These are phyloP conservation scores for Karstenula rhodostoma DNA, from an alignment of 2,329 filamentous ascomycete species.

Conservation along the genomic window DNA sequence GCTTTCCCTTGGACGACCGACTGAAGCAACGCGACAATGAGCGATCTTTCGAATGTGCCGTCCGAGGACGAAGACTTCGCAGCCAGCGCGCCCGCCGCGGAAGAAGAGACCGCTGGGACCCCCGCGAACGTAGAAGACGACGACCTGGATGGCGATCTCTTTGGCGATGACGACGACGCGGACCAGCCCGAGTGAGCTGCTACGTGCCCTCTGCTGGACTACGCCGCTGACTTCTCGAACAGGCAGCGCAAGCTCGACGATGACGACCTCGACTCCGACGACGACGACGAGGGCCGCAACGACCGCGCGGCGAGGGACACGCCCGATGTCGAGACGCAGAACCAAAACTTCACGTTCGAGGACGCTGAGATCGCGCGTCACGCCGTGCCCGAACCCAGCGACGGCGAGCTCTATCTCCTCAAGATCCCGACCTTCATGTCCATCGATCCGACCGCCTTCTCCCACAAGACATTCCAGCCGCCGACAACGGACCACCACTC, in stretches of 20 bases:
- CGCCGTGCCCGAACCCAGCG: slow-evolving; percentile 72
- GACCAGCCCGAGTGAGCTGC: slow-evolving; percentile 39
- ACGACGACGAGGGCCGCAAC: slow-evolving; percentile 68
- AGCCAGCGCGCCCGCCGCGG: slow-evolving; percentile 40
- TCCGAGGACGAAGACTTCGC: slow-evolving; percentile 46
- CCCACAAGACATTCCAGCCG: slow-evolving; percentile 71
- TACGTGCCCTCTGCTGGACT: slow-evolving; percentile 29
- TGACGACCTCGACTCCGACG: slow-evolving; percentile 68
- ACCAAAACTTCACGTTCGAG: slow-evolving; percentile 66
- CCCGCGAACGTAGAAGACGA: slow-evolving; percentile 51
- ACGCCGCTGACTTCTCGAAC: slow-evolving; percentile 36
- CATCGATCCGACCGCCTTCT: slow-evolving; percentile 73
- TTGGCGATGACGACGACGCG: slow-evolving; percentile 50
- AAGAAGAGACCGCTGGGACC: slow-evolving; percentile 39
- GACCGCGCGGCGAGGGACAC: slow-evolving; percentile 62
- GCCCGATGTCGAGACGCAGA: slow-evolving; percentile 59
- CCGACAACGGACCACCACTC: slow-evolving; percentile 66
- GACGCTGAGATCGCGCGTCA: slow-evolving; percentile 74
- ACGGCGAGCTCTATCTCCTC: slow-evolving; percentile 75
- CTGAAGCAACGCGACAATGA: slow-evolving; percentile 40
- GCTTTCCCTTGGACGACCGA: background rate
- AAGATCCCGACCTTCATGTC: slow-evolving; percentile 77
- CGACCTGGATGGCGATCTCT: slow-evolving; percentile 54
- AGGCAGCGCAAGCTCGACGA: slow-evolving; percentile 64
- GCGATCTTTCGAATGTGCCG: slow-evolving; percentile 33